Conservation (phyloP, 2,329 filamentous ascomycete species). For the Colletotrichum tropicale region DNA sequence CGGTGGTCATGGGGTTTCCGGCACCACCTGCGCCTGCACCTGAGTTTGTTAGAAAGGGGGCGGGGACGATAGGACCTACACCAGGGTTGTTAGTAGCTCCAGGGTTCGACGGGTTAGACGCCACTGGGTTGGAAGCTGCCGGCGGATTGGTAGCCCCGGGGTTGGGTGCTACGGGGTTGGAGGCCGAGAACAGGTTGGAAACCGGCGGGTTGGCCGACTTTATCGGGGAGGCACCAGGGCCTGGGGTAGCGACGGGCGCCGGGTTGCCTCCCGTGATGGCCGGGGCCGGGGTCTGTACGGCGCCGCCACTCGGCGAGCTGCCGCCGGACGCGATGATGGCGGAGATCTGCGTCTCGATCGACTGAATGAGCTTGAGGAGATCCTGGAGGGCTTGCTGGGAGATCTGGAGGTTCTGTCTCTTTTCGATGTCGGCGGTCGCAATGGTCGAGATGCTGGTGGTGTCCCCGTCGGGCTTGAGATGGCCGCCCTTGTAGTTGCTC, state of each 20-base stretch:
- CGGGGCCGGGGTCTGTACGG: not conserved
- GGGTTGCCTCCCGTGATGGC: not conserved
- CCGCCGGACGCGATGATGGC: not conserved
- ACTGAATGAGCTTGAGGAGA: slow-evolving; percentile 14
- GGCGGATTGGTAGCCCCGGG: not conserved
- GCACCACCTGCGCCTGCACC: not conserved
- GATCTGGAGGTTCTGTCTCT: slow-evolving; percentile 7
- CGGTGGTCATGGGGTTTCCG: not conserved
- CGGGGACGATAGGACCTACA: slow-evolving; percentile 9
- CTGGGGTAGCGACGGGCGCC: not conserved
- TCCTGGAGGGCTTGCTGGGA: not conserved
- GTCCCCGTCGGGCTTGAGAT: not conserved
- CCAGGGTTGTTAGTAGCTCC: not conserved
- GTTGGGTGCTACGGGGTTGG: not conserved
- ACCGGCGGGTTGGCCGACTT: not conserved
- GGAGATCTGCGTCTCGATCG: slow-evolving; percentile 4
- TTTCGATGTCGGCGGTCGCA: not conserved
- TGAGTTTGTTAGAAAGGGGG: slow-evolving; percentile 9
- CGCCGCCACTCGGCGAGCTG: not conserved
- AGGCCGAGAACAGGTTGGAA: not conserved
- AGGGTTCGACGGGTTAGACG: not conserved
- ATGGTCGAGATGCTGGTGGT: not conserved
- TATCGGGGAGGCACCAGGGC: not conserved
- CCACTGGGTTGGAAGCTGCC: not conserved
- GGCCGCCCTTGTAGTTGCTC: not conserved